Evolutionary conservation across 768 basidiomycete species (phyloP).

Genomic region (Termitomyces sp.): DNA sequence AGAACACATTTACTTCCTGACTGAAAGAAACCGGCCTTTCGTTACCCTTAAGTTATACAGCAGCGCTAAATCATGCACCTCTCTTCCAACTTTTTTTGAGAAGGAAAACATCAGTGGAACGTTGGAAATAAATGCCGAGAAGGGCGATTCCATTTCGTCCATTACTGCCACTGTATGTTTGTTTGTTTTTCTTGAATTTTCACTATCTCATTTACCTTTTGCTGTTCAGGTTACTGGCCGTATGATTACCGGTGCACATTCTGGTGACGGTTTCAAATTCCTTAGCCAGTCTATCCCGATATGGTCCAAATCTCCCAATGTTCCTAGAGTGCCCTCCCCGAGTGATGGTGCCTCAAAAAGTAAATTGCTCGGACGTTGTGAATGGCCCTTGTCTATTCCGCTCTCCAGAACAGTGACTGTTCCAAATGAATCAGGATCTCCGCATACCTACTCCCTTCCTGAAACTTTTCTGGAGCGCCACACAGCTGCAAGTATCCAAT

Average conservation of each 20-base stretch:
- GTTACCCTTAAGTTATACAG: constrained; percentile 44
- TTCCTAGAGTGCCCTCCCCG: constrained; percentile 38
- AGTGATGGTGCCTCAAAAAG: constrained; percentile 35
- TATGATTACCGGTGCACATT: constrained; percentile 45
- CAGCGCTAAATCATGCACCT: constrained; percentile 50
- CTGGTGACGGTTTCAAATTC: constrained; percentile 43
- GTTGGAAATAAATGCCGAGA: constrained; percentile 45
- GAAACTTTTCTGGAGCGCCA: constrained; percentile 54
- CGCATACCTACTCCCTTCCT: constrained; percentile 40
- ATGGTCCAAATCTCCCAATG: constrained; percentile 44
- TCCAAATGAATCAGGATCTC: constrained; percentile 33
- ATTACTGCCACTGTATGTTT: constrained; percentile 38
- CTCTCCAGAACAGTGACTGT: constrained; percentile 41
- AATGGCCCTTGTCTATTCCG: constrained; percentile 47
- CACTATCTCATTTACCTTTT: background rate
- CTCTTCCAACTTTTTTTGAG: constrained; percentile 51
- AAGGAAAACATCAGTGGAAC: constrained; percentile 49
- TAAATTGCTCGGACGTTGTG: constrained; percentile 45
- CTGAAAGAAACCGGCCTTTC: constrained; percentile 42
- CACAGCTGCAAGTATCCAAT: constrained; percentile 46
- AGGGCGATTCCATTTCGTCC: constrained; percentile 50
- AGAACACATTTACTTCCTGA: constrained; percentile 43
- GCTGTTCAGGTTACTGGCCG: constrained; percentile 43
- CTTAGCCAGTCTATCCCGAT: constrained; percentile 40
- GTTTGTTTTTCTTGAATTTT: background rate